Percentiles rank a stretch among this genome's conserved stretches.
Conservation (phyloP, 1,284 basidiomycete genomes). For the Phellinidium pouzarii region DNA sequence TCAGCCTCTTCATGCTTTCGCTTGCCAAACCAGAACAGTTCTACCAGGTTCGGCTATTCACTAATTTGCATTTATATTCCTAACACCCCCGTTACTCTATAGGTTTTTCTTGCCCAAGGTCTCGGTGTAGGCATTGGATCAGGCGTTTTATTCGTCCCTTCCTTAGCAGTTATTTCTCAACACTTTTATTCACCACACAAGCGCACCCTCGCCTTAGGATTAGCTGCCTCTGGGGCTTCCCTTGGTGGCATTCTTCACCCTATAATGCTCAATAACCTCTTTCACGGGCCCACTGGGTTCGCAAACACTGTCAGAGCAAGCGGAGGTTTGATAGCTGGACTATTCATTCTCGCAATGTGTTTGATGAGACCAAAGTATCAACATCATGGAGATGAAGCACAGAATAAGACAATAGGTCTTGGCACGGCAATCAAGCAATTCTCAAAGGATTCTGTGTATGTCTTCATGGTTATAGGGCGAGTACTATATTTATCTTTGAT, state of each 20-base stretch:
- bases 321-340: conserved; percentile 24
- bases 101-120: conserved; percentile 22
- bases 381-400: background rate
- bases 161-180: conserved; percentile 19
- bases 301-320: conserved; percentile 26
- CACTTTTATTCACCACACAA: conserved; percentile 16
- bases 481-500: background rate
- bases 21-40: conserved; percentile 34
- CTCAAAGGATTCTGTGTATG: conserved; percentile 4
- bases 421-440: background rate
- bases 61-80: background rate
- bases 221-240: conserved; percentile 22
- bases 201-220: conserved; percentile 22
- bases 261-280: conserved; percentile 28
- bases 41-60: conserved; percentile 31
- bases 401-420: background rate
- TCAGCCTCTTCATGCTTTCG: conserved; percentile 40
- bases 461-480: background rate
- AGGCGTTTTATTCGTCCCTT: conserved; percentile 20
- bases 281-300: conserved; percentile 22
- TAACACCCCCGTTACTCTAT: conserved; percentile 21
- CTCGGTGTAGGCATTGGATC: conserved; percentile 20
- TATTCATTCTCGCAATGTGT: conserved; percentile 24
- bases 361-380: conserved; percentile 27
- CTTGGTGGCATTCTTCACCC: conserved; percentile 26